Conservation (phyloP, 78 protist species). For the Cyanophora paradoxa region DNA sequence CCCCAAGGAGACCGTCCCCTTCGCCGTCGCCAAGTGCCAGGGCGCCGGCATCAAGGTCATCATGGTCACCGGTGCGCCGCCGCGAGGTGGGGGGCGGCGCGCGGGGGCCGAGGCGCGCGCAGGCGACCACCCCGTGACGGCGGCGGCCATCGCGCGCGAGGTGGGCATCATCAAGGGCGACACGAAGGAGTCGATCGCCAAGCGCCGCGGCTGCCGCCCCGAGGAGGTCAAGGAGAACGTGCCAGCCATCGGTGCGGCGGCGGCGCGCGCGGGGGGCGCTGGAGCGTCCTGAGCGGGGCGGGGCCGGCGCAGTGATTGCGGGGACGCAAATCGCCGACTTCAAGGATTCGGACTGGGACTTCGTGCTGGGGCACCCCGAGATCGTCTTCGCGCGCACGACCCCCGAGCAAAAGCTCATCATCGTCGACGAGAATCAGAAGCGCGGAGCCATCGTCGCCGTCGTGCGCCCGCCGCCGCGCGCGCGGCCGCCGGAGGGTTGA, state of each 20-base stretch:
- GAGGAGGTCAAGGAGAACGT: too few species aligned
- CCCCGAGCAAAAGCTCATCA: conserved; percentile 88
- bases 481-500: too few species aligned
- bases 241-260: too few species aligned
- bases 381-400: conserved; percentile 90
- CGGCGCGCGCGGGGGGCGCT: too few species aligned
- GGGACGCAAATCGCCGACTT: neutral
- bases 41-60: conserved; percentile 77
- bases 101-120: too few species aligned
- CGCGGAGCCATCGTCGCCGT: conserved; percentile 78
- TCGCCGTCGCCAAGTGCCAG: conserved; percentile 64
- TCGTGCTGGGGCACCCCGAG: neutral
- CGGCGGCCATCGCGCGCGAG: conserved; percentile 84
- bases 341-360: neutral
- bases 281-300: too few species aligned
- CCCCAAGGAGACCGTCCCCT: conserved; percentile 82
- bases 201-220: too few species aligned
- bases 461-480: too few species aligned
- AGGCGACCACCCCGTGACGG: conserved; percentile 96
- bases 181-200: too few species aligned
- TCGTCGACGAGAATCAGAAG: conserved; percentile 72
- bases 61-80: conserved; percentile 98
- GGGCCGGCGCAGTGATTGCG: too few species aligned
- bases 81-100: too few species aligned
- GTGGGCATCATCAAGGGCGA: conserved; percentile 40